Evolutionary conservation across 495 filamentous ascomycete genomes (phyloP).

Genomic region (Elaphomyces granulatus): DNA sequence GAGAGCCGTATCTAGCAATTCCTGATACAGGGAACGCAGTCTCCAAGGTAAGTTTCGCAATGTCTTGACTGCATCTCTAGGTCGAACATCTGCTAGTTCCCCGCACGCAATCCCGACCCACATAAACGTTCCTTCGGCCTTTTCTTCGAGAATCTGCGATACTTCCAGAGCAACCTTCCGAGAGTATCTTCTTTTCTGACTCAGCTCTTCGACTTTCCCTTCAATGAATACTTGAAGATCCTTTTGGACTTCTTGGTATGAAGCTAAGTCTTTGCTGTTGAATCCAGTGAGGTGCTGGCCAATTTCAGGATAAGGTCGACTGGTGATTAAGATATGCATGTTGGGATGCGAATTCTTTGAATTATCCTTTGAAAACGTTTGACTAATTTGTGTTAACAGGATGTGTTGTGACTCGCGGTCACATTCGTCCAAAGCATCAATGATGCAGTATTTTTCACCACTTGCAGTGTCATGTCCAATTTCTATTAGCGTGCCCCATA

Average conservation of each 20-base stretch:
- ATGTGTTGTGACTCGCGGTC: slow-evolving; percentile 8
- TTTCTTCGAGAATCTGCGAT: slow-evolving; percentile 10
- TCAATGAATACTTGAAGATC: slow-evolving; percentile 13
- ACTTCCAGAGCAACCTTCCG: slow-evolving; percentile 5
- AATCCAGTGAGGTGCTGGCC: slow-evolving; percentile 6
- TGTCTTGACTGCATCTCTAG: slow-evolving; percentile 6
- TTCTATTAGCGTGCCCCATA: slow-evolving; percentile 13
- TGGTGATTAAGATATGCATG: slow-evolving; percentile 15
- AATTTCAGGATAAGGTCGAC: slow-evolving; percentile 15
- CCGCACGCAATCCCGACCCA: slow-evolving; percentile 16
- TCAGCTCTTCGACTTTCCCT: slow-evolving; percentile 9
- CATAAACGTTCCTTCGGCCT: slow-evolving; percentile 18
- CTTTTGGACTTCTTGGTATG: slow-evolving; percentile 5
- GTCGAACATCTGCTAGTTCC: slow-evolving; percentile 4
- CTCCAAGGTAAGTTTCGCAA: slow-evolving; percentile 7
- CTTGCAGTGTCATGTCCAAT: slow-evolving; percentile 2
- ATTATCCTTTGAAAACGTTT: slow-evolving; percentile 6
- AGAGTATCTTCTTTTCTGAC: slow-evolving; percentile 10
- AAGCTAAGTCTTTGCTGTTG: slow-evolving; percentile 6
- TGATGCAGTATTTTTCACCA: slow-evolving; percentile 13
- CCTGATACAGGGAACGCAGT: slow-evolving; percentile 9
- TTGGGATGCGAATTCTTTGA: slow-evolving; percentile 3
- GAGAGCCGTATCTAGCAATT: slow-evolving; percentile 8
- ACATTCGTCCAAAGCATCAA: slow-evolving; percentile 21
- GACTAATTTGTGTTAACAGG: slow-evolving; percentile 10